Percentiles rank a stretch among this genome's conserved stretches.
Conservation (phyloP, 495 filamentous ascomycete genomes). For the Jackrogersella multiformis region DNA sequence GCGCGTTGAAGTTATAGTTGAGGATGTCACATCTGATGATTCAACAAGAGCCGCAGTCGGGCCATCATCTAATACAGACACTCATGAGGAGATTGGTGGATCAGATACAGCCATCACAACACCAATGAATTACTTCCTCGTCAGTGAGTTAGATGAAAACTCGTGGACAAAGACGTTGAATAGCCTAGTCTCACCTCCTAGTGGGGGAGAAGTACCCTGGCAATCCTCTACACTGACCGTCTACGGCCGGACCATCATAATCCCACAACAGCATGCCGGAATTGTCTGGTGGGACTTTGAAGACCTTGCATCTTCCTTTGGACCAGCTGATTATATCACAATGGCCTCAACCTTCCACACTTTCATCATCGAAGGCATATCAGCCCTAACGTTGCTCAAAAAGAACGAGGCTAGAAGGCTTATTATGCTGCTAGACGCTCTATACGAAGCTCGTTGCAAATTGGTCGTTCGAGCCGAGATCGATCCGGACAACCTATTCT, state of each 20-base stretch:
- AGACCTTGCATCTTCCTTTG: constrained; percentile 67
- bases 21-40: constrained; percentile 10
- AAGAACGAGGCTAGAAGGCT: constrained; percentile 78
- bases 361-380: constrained; percentile 68
- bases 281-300: constrained; percentile 65
- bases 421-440: constrained; percentile 75
- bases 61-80: constrained; percentile 4
- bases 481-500: constrained; percentile 73
- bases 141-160: constrained; percentile 24
- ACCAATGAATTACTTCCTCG: constrained; percentile 49
- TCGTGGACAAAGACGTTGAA: constrained; percentile 25
- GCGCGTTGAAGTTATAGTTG: not conserved
- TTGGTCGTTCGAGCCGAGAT: constrained; percentile 65
- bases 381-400: constrained; percentile 63
- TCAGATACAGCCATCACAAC: constrained; percentile 8
- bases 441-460: constrained; percentile 76
- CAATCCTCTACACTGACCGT: constrained; percentile 59
- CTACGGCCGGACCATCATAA: constrained; percentile 65
- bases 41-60: constrained; percentile 11
- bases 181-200: constrained; percentile 7
- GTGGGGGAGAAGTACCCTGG: constrained; percentile 51
- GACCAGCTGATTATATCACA: constrained; percentile 77
- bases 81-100: constrained; percentile 1
- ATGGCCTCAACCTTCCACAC: constrained; percentile 75
- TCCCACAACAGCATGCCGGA: constrained; percentile 60